These are phyloP conservation scores for Cladosporium cucumerinum DNA, from an alignment of 2,329 filamentous ascomycete species.

Conservation along the genomic window DNA sequence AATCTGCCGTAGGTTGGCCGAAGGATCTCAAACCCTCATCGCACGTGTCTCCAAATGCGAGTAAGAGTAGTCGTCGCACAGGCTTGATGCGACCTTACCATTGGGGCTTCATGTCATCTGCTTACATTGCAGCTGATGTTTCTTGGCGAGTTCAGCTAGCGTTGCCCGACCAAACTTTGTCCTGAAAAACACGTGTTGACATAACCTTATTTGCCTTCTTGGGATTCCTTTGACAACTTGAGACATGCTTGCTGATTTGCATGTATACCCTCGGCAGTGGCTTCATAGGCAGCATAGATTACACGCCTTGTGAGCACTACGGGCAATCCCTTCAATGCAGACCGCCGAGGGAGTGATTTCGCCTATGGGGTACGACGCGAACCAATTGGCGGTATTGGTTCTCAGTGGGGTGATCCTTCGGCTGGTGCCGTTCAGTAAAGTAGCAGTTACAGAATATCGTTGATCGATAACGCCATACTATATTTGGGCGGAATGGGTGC, in stretches of 20 bases:
- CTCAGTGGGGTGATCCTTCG: not conserved
- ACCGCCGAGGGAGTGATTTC: not conserved
- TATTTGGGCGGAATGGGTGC: not conserved
- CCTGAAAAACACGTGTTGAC: not conserved
- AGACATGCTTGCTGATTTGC: not conserved
- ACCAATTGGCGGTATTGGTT: not conserved
- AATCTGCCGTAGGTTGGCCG: not conserved
- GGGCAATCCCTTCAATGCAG: not conserved
- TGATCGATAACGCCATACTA: conserved; percentile 1
- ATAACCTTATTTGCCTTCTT: not conserved
- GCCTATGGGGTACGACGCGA: not conserved
- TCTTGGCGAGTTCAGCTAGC: not conserved
- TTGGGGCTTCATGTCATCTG: conserved; percentile 11
- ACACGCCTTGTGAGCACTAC: not conserved
- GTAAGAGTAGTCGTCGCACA: not conserved
- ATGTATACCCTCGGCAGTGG: not conserved
- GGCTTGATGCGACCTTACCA: not conserved
- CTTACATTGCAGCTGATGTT: conserved; percentile 9
- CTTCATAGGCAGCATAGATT: not conserved
- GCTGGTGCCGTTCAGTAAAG: not conserved
- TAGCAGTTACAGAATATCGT: not conserved
- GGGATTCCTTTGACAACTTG: not conserved
- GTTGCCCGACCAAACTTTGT: not conserved
- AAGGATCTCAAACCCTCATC: not conserved
- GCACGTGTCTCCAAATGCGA: not conserved